phyloP scores from a whole-genome alignment of 1,139 yeast genomes.

The Lodderomyces orthopsilosis region DNA sequence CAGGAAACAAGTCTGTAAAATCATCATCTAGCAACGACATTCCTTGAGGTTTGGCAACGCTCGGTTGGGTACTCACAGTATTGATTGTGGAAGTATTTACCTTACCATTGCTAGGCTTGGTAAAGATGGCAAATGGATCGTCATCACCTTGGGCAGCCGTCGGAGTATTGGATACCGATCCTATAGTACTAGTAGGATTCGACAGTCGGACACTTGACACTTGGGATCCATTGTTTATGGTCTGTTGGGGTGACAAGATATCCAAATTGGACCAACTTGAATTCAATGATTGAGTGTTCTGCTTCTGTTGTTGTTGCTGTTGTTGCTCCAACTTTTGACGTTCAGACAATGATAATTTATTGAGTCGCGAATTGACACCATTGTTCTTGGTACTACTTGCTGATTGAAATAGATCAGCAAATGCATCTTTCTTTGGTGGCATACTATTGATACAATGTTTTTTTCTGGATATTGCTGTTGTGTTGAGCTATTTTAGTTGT shows the following conservation, averaged over 20 bases:
- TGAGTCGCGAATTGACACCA: slow-evolving; percentile 13
- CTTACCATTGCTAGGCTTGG: slow-evolving; percentile 2
- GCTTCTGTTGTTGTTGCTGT: slow-evolving; percentile 3
- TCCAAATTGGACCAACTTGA: slow-evolving; percentile 24
- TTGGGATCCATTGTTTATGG: slow-evolving; percentile 5
- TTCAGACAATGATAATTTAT: slow-evolving; percentile 20
- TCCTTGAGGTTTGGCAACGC: slow-evolving; percentile 4
- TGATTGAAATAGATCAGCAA: slow-evolving; percentile 45
- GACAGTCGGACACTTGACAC: slow-evolving; percentile 6
- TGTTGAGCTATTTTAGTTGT: neutral
- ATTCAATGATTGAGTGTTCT: slow-evolving; percentile 5
- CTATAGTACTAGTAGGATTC: neutral
- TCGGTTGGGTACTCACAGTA: neutral
- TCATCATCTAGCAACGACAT: slow-evolving; percentile 40
- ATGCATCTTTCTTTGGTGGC: slow-evolving; percentile 47
- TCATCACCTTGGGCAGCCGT: slow-evolving; percentile 3
- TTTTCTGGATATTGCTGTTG: neutral
- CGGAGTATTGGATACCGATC: neutral
- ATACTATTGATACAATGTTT: slow-evolving; percentile 1
- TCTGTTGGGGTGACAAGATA: slow-evolving; percentile 13
- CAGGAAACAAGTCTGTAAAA: slow-evolving; percentile 37
- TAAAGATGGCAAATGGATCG: slow-evolving; percentile 22
- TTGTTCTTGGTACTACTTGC: slow-evolving; percentile 19
- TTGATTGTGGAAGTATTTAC: neutral
- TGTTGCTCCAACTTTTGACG: slow-evolving; percentile 18